Conservation (phyloP, 2,329 filamentous ascomycete genomes). For the Pestalotiopsis sp. region DNA sequence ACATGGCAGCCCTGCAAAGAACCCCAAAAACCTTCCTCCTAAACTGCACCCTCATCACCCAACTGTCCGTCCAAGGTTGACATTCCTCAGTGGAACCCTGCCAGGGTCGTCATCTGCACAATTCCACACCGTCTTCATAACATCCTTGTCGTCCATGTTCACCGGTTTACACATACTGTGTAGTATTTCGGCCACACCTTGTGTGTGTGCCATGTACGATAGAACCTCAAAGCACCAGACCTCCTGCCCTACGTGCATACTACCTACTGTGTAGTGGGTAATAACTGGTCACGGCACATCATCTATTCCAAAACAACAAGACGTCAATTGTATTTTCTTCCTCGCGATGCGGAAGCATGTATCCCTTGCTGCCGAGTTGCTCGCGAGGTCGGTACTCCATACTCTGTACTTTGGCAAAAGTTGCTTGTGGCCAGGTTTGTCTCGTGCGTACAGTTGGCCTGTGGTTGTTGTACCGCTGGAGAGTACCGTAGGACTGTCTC, state of each 20-base stretch:
- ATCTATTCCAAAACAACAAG: not conserved
- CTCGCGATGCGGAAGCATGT: not conserved
- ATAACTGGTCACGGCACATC: not conserved
- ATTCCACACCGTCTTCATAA: slow-evolving; percentile 12
- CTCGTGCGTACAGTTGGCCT: no score
- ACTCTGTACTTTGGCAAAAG: no score
- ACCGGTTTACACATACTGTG: slow-evolving; percentile 3
- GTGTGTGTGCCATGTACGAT: not conserved
- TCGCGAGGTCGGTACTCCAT: no score
- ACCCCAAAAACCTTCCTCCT: not conserved
- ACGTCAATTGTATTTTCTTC: not conserved
- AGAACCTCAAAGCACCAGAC: not conserved
- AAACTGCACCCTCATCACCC: not conserved
- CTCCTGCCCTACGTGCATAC: not conserved
- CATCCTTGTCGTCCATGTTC: slow-evolving; percentile 5
- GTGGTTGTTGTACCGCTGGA: not conserved
- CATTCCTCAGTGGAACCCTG: not conserved
- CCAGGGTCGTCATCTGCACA: slow-evolving; percentile 6
- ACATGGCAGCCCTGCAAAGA: slow-evolving; percentile 10
- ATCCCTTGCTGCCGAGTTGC: not conserved
- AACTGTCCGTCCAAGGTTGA: not conserved
- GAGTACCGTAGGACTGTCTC: not conserved
- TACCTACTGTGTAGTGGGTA: not conserved
- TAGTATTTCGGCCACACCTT: not conserved
- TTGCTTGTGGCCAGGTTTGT: no score